phyloP scores from a whole-genome alignment of 140 eudicot species.

The Senecio squalidus region DNA sequence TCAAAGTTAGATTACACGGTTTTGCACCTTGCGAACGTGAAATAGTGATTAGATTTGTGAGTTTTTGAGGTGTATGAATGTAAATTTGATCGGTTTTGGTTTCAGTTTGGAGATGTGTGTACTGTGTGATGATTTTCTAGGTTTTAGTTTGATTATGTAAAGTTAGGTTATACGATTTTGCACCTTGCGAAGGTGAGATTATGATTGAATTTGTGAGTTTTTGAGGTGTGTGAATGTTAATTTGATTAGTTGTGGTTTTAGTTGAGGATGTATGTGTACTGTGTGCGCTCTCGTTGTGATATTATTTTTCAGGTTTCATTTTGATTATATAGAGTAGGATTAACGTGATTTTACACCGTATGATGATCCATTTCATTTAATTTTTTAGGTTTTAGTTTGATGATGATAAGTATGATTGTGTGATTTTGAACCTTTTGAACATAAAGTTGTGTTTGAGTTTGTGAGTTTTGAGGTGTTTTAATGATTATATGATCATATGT shows the following conservation, averaged over 20 bases:
- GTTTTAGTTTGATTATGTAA: neutral
- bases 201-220: neutral
- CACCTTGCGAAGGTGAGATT: neutral
- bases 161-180: neutral
- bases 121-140: neutral
- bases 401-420: no score
- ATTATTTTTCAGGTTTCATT: neutral
- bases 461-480: neutral
- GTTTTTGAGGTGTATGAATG: neutral
- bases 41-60: neutral
- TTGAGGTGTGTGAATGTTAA: neutral
- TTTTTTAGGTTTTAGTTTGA: no score
- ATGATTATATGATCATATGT: constrained; percentile 6
- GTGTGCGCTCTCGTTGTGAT: no score
- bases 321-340: neutral
- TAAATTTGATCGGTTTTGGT: constrained; percentile 7
- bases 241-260: constrained; percentile 5
- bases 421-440: no score
- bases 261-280: constrained; percentile 17
- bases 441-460: neutral
- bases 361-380: no score
- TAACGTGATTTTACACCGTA: neutral
- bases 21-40: neutral
- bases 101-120: constrained; percentile 12
- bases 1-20: neutral